phyloP scores from a whole-genome alignment of 768 basidiomycete genomes.

The Trametes villosa region DNA sequence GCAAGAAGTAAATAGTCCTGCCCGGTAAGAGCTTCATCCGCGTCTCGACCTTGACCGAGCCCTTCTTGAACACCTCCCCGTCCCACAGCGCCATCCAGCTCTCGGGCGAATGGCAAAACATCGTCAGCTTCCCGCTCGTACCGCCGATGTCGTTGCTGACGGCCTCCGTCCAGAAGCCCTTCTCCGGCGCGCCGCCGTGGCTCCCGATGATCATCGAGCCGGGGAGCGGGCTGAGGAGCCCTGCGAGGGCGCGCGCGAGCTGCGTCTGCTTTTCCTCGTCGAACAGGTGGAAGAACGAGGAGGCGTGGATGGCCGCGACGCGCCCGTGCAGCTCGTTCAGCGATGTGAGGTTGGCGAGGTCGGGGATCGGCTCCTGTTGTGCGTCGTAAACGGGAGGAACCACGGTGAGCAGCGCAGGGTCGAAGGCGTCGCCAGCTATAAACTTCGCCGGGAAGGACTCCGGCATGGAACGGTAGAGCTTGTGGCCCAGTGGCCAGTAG shows the following conservation, averaged over 20 bases:
- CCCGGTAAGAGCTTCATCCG: too few species aligned
- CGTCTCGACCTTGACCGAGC: too few species aligned
- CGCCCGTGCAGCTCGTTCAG: conserved; percentile 46
- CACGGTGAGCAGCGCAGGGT: conserved; percentile 44
- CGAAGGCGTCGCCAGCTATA: conserved; percentile 57
- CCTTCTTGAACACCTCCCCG: too few species aligned
- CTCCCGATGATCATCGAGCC: conserved; percentile 53
- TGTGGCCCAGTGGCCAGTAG: conserved; percentile 66
- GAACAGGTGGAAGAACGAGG: conserved; percentile 57
- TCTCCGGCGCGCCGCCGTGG: conserved; percentile 41
- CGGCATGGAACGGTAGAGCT: conserved; percentile 57
- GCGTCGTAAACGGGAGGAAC: not conserved
- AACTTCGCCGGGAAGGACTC: conserved; percentile 59
- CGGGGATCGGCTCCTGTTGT: conserved; percentile 20
- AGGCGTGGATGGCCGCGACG: conserved; percentile 53
- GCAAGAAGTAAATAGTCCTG: too few species aligned
- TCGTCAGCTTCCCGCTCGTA: too few species aligned
- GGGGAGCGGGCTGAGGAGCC: conserved; percentile 45
- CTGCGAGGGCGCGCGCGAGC: conserved; percentile 47
- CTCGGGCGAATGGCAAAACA: too few species aligned
- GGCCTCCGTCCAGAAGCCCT: conserved; percentile 31
- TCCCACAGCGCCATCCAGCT: too few species aligned
- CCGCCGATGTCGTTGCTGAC: too few species aligned
- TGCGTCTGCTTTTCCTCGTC: conserved; percentile 42
- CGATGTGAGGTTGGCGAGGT: conserved; percentile 40